Base-by-base conservation (phyloP, 2,329 filamentous ascomycete genomes). In the Calonectria fujianensis region DNA sequence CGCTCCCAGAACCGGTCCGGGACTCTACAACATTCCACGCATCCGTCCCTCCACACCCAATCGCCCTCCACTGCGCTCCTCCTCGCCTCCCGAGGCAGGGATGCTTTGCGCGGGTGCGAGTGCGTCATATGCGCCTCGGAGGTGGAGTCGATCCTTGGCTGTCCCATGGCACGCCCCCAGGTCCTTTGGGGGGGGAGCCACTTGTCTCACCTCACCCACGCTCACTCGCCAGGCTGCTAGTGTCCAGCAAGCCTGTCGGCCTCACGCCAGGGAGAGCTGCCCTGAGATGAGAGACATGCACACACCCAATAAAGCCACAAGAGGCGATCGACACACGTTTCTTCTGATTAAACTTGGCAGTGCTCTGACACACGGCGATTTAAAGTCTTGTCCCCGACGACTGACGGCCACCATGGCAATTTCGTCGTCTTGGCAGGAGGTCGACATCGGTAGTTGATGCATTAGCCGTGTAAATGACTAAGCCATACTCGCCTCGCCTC, bases 91-190 rank as follows among this genome's bases (percentile, higher is more conserved):
- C 76, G 70, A 69, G 76, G 73, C 69, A 79, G 77, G 37, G 69
- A 73, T 75, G 54, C 37, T 64, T 24, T 74, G 66, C 75, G 80
- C 78, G 79, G 79, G 79, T 79, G 72, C 70, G 72, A 80, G 77
- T 79, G 79, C 79, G 79, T 80, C 79, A 80, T 80, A 80, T 80
- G 79, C 75, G 78, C 78, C 79, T 78, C 79, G 65, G 74, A 77
- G 73, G 76, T 78, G 71, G 71, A 74, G 74, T 63, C 54, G 48
- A 76, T 76, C 78, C 77, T 70, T 78, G 73, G 73, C 70, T 66
- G 63, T 75, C 75, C 76, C 69, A 74, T 77, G 69, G 77, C 76
- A 75, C 73, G 69, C 69, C 67, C 79, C 77, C 74, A 74, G 72
- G 76, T 72, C 69, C 65, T 50, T 75, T 63, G 52, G 57, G 20